A percentile compares a stretch with the other conserved stretches of the same genome.
phyloP scores from a whole-genome alignment of 176 grass and related monocot genomes.

The Oryza australiensis region DNA sequence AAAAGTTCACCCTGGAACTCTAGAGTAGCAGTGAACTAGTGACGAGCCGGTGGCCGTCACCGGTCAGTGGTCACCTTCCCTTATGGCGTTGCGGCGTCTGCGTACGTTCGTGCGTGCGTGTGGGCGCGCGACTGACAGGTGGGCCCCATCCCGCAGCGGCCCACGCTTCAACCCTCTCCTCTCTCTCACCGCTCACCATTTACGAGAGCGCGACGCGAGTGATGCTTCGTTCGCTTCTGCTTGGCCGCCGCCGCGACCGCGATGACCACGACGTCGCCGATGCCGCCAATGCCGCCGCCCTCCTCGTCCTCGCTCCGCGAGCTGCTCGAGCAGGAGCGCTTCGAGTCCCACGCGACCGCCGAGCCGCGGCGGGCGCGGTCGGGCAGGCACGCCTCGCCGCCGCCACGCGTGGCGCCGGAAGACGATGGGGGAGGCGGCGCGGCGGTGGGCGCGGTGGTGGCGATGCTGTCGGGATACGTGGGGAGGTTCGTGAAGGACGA shows the following conservation, averaged over 20 bases:
- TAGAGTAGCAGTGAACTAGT: no score
- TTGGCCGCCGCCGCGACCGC: conserved; percentile 3
- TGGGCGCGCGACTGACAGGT: background rate
- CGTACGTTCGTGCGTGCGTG: background rate
- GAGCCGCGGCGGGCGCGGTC: conserved; percentile 21
- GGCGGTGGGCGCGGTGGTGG: conserved; percentile 52
- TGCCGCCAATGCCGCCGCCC: background rate
- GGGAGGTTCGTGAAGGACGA: conserved; percentile 70
- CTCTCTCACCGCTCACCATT: conserved; percentile 4
- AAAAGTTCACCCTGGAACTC: no score
- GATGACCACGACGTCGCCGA: conserved; percentile 28
- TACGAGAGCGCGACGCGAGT: background rate
- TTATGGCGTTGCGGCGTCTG: background rate
- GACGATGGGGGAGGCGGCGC: background rate
- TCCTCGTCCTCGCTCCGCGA: conserved; percentile 61
- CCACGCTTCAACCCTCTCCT: background rate
- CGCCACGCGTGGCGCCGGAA: background rate
- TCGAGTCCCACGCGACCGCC: background rate
- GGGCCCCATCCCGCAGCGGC: background rate
- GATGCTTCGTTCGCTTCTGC: background rate
- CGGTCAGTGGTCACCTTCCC: no score
- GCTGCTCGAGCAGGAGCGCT: conserved; percentile 61
- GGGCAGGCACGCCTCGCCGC: conserved; percentile 25
- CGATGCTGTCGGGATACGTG: conserved; percentile 76
- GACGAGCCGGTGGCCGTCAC: background rate